Conservation (phyloP, 108 stramenopile genomes). For the Pseudonitzschia pungens region DNA sequence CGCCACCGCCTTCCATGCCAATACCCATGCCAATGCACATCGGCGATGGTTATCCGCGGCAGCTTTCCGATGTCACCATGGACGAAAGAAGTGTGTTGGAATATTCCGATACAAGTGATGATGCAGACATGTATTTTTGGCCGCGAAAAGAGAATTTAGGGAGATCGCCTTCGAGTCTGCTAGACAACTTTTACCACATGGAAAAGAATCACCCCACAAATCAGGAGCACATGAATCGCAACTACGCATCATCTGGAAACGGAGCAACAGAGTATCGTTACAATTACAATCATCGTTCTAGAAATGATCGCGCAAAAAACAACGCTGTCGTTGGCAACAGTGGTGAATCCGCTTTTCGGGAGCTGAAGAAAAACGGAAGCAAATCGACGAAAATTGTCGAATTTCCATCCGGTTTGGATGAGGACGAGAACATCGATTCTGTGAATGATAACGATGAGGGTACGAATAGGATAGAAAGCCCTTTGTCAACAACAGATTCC, state of each 20-base stretch:
- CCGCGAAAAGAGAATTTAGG: conserved; percentile 8
- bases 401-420: neutral
- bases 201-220: neutral
- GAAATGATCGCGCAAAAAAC: neutral
- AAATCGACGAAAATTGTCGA: conserved; percentile 24
- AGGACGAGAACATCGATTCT: neutral
- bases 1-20: conserved; percentile 10
- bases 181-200: neutral
- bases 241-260: neutral
- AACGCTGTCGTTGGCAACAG: conserved; percentile 8
- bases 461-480: neutral
- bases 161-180: neutral
- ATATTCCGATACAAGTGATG: conserved; percentile 45
- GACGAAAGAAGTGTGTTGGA: conserved; percentile 31
- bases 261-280: neutral
- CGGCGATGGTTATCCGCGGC: neutral
- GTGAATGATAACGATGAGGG: neutral
- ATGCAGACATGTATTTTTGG: conserved; percentile 37
- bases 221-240: neutral
- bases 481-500: conserved; percentile 3
- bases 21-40: too few relatives aligned
- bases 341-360: conserved; percentile 28
- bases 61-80: conserved; percentile 33
- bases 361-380: conserved; percentile 14
- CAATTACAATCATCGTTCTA: neutral